Percentiles rank a stretch among this genome's conserved stretches.
Evolutionary conservation across 2,329 filamentous ascomycete species (phyloP).

Genomic region (Chalaropsis thielavioides): DNA sequence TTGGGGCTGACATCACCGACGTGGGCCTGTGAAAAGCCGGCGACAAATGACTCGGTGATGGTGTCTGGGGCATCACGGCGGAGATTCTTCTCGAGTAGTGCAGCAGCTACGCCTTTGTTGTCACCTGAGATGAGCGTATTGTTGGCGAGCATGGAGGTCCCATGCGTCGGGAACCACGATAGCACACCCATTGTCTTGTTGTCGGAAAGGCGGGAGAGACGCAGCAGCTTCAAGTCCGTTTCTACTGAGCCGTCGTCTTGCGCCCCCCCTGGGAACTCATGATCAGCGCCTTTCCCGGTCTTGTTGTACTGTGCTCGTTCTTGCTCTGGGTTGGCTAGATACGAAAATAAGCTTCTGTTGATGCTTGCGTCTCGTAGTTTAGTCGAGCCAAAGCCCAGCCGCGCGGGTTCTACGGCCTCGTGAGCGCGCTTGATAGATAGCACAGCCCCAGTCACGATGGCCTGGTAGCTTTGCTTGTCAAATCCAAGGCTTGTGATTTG

Average conservation of each 20-base stretch:
- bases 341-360: slow-evolving; percentile 73
- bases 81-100: slow-evolving; percentile 62
- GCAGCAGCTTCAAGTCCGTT: slow-evolving; percentile 64
- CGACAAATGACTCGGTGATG: slow-evolving; percentile 58
- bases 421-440: slow-evolving; percentile 74
- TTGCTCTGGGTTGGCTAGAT: slow-evolving; percentile 62
- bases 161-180: slow-evolving; percentile 84
- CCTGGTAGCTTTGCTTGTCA: slow-evolving; percentile 70
- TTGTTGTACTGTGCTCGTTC: slow-evolving; percentile 53
- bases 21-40: slow-evolving; percentile 82
- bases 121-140: slow-evolving; percentile 81
- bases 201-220: slow-evolving; percentile 57
- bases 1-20: slow-evolving; percentile 89
- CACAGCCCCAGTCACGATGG: slow-evolving; percentile 75
- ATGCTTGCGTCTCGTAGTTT: slow-evolving; percentile 59
- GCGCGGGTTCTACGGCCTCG: slow-evolving; percentile 36
- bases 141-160: slow-evolving; percentile 78
- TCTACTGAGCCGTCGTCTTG: slow-evolving; percentile 39
- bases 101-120: slow-evolving; percentile 83
- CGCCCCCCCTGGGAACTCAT: neutral
- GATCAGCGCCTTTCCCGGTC: neutral
- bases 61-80: slow-evolving; percentile 30
- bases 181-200: slow-evolving; percentile 63
- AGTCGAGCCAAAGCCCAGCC: slow-evolving; percentile 46
- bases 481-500: slow-evolving; percentile 84